Evolutionary conservation across 345 rosid species (phyloP).

Genomic region (Citrus reticulata): DNA sequence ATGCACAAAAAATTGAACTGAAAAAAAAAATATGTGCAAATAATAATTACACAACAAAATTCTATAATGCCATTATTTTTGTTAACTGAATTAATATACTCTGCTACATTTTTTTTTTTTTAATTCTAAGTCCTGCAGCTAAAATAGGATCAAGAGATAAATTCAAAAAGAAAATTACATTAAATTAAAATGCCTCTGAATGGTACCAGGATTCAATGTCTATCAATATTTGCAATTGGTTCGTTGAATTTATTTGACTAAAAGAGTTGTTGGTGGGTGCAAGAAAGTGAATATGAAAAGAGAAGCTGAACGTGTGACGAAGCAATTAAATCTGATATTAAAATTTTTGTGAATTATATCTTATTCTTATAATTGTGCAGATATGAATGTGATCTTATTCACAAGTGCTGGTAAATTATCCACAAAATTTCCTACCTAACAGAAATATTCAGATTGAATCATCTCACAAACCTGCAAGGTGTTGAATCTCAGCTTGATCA

Average conservation of each 20-base stretch:
- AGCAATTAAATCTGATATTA: background rate
- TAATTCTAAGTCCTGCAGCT: background rate
- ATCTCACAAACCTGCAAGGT: constrained; percentile 57
- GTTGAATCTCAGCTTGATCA: constrained; percentile 70
- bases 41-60: no score
- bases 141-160: no score
- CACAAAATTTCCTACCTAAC: background rate
- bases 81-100: no score
- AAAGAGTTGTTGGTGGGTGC: background rate
- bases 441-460: background rate
- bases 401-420: background rate
- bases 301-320: background rate
- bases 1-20: no score
- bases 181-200: background rate
- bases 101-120: no score
- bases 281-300: background rate
- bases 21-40: no score
- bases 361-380: background rate
- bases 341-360: background rate
- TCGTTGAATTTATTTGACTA: background rate
- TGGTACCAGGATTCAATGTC: background rate
- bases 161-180: no score
- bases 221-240: background rate
- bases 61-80: no score
- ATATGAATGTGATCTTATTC: background rate